Evolutionary conservation across 345 rosid genomes (phyloP).

Genomic region (Gossypium rotundifolium): DNA sequence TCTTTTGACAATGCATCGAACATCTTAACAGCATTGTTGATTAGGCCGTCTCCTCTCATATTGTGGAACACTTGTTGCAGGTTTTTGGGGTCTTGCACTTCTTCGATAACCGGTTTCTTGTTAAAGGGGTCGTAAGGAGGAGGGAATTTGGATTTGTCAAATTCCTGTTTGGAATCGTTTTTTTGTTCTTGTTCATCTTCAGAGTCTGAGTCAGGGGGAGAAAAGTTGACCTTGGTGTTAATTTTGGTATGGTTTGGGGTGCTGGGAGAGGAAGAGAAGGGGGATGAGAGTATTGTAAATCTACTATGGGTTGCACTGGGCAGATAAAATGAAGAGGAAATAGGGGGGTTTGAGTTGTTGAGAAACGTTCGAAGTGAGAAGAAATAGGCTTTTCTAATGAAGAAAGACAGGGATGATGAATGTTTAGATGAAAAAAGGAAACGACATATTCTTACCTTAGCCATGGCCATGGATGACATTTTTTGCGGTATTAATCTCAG

Average conservation of each 20-base stretch:
- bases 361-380: neutral
- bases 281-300: neutral
- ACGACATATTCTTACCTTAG: neutral
- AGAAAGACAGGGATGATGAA: neutral
- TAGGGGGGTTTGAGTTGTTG: neutral
- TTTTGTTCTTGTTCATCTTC: constrained; percentile 13
- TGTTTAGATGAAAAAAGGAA: neutral
- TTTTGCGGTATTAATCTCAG: neutral
- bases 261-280: constrained; percentile 14
- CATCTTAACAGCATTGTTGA: constrained; percentile 63
- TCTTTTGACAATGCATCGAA: constrained; percentile 79
- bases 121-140: constrained; percentile 65
- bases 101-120: constrained; percentile 39
- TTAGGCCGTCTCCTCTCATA: constrained; percentile 53
- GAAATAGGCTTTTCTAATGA: neutral
- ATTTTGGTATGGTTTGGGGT: constrained; percentile 11
- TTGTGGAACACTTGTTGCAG: constrained; percentile 59
- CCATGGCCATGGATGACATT: neutral
- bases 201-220: constrained; percentile 44
- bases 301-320: neutral
- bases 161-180: neutral
- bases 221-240: constrained; percentile 66
- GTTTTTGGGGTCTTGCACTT: constrained; percentile 57
- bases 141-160: constrained; percentile 34
- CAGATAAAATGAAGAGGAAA: neutral